Conservation (phyloP, 495 filamentous ascomycete genomes). For the Penicillium manginii region DNA sequence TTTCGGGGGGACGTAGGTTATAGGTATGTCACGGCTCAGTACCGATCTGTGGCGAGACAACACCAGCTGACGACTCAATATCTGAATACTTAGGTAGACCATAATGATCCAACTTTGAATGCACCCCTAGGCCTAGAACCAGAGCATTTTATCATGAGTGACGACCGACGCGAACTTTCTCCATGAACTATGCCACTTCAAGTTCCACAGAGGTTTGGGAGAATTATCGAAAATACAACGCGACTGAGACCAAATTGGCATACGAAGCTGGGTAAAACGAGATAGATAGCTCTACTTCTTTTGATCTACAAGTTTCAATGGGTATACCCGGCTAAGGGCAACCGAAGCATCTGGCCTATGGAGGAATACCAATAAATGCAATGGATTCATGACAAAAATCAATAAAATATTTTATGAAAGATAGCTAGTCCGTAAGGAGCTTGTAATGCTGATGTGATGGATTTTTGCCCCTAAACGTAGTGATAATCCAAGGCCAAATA, state of each 20-base stretch:
- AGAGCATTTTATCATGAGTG: neutral
- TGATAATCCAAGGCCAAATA: neutral
- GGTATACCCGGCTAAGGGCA: neutral
- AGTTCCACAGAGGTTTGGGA: neutral
- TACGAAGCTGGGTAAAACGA: neutral
- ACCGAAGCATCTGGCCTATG: neutral
- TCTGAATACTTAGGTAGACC: neutral
- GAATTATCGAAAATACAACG: neutral
- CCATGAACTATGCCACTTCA: neutral
- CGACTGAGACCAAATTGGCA: too few relatives aligned
- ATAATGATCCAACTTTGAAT: neutral
- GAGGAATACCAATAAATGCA: conserved; percentile 8
- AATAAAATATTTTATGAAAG: too few relatives aligned
- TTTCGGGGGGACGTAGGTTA: conserved; percentile 20
- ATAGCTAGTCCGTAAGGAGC: too few relatives aligned
- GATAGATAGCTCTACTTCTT: neutral
- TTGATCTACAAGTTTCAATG: neutral
- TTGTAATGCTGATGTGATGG: too few relatives aligned
- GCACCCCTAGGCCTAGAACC: neutral
- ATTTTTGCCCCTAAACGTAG: too few relatives aligned
- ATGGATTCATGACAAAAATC: conserved; percentile 12
- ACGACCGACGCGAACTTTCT: neutral
- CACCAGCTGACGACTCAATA: neutral
- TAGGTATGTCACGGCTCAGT: conserved; percentile 14
- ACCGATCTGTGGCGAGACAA: neutral